Conservation (phyloP, 371 early-diverging fungal genomes). For the Mortierella sp. region DNA sequence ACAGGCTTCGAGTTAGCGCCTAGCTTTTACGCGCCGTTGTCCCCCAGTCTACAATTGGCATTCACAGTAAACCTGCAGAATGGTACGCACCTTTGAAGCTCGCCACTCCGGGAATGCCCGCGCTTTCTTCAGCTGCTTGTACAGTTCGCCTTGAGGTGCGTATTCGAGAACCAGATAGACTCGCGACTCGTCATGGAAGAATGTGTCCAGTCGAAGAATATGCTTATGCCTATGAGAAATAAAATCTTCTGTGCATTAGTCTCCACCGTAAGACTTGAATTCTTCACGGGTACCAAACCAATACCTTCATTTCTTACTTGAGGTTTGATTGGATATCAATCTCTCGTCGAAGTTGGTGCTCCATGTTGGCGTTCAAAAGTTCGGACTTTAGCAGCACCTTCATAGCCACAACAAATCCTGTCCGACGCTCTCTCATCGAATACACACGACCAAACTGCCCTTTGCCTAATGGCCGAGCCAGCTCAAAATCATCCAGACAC, state of each 20-base stretch:
- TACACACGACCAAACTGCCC: constrained; percentile 99
- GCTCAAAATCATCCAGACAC: constrained; percentile 96
- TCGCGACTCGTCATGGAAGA: constrained; percentile 95
- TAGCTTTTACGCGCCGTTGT: not conserved
- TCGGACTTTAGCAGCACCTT: constrained; percentile 94
- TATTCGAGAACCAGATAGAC: constrained; percentile 98
- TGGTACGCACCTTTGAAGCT: constrained; percentile 77
- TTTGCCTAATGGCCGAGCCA: constrained; percentile 93
- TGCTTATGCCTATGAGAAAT: constrained; percentile 82
- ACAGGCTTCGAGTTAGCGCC: not conserved
- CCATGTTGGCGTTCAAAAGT: constrained; percentile 79
- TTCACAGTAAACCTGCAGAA: not conserved
- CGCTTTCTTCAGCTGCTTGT: constrained; percentile 79
- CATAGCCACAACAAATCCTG: constrained; percentile 91
- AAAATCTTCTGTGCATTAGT: not conserved
- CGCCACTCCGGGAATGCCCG: constrained; percentile 81
- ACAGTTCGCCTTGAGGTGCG: constrained; percentile 96
- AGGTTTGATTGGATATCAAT: constrained; percentile 98
- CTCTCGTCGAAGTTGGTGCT: constrained; percentile 94
- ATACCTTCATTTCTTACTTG: constrained; percentile 62
- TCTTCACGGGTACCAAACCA: not conserved
- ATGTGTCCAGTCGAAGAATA: constrained; percentile 96
- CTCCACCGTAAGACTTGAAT: not conserved
- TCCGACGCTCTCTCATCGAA: constrained; percentile 91
- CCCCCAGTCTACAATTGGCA: not conserved